phyloP scores from a whole-genome alignment of 306 rosid species.

The Adenanthera pavonina region DNA sequence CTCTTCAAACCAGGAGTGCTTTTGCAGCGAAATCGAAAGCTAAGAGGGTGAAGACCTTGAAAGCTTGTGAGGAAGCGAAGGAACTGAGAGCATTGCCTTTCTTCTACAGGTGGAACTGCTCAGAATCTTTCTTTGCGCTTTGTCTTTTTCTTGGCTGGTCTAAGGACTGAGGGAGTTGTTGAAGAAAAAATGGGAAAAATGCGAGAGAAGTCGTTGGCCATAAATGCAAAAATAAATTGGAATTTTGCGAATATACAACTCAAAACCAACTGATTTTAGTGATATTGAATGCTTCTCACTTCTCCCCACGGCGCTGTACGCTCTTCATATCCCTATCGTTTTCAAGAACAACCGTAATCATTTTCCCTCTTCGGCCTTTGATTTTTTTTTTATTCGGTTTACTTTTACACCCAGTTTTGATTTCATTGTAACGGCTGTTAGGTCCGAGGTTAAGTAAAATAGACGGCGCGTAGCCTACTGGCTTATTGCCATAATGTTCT shows the following conservation, averaged over 20 bases:
- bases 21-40: neutral
- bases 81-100: neutral
- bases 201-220: slow-evolving; percentile 42
- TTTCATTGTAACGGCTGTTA: neutral
- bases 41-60: slow-evolving; percentile 22
- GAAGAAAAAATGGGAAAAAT: slow-evolving; percentile 26
- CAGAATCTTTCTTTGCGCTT: neutral
- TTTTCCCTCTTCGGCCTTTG: neutral
- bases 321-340: slow-evolving; percentile 8
- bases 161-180: slow-evolving; percentile 34
- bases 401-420: neutral
- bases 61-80: slow-evolving; percentile 7
- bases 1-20: neutral
- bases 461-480: too few species aligned
- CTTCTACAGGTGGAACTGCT: neutral
- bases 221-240: slow-evolving; percentile 39
- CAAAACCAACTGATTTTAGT: slow-evolving; percentile 46
- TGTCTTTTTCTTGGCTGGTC: slow-evolving; percentile 13
- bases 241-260: slow-evolving; percentile 37
- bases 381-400: neutral
- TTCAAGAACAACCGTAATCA: neutral
- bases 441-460: neutral
- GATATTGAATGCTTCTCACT: slow-evolving; percentile 40
- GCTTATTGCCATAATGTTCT: too few species aligned
- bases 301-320: slow-evolving; percentile 22